Conservation (phyloP, 75 land plant genomes). For the Pseudotsuga menziesii region DNA sequence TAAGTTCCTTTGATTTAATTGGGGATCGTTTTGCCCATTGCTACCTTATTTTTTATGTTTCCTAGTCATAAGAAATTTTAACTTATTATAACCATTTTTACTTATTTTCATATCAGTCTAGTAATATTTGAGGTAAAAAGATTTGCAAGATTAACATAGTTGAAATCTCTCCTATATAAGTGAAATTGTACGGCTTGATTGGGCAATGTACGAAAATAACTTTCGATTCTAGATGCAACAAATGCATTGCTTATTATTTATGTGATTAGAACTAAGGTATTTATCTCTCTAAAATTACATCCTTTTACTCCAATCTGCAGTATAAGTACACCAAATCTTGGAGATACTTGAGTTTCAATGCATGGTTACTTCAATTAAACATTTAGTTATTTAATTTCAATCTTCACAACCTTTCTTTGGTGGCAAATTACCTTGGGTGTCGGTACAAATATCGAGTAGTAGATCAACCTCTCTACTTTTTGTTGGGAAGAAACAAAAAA, state of each 20-base stretch:
- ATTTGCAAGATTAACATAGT: no score
- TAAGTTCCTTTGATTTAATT: no score
- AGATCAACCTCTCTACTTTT: neutral
- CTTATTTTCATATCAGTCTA: no score
- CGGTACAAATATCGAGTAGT: neutral
- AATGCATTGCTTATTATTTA: neutral
- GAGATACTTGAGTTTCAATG: no score
- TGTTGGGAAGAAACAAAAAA: no score
- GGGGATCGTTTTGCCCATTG: no score
- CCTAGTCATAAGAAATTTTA: no score
- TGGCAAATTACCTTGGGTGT: neutral
- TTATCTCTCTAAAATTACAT: neutral
- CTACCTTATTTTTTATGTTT: no score
- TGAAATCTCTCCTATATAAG: neutral
- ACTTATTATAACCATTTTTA: no score
- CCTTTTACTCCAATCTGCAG: neutral
- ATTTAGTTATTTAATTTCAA: neutral
- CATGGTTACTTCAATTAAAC: no score
- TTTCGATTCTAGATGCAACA: neutral
- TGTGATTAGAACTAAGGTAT: neutral
- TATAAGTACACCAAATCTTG: neutral
- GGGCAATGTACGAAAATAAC: neutral
- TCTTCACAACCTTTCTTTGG: neutral
- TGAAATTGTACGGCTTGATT: neutral
- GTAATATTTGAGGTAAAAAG: no score